Conservation (phyloP, 257 asterid genomes). For the Solanum ossicruentum region DNA sequence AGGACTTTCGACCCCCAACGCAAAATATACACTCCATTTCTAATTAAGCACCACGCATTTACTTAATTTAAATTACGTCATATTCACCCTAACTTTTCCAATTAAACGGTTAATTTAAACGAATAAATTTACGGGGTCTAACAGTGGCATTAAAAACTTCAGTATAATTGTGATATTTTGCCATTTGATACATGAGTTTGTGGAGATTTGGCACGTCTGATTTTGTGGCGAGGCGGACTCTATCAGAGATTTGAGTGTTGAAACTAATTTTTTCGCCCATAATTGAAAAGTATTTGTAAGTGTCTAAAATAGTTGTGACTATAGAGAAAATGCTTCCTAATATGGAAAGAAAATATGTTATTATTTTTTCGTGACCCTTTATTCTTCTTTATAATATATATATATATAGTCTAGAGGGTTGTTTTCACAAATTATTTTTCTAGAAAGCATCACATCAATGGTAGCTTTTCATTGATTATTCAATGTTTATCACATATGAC, state of each 20-base stretch:
- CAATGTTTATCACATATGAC: no score
- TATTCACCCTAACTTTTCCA: no score
- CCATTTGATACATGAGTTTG: slow-evolving; percentile 61
- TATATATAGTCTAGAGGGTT: not conserved
- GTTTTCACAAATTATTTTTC: not conserved
- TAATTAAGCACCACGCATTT: no score
- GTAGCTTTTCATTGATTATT: not conserved
- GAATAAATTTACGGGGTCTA: no score
- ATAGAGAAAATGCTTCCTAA: not conserved
- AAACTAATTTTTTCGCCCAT: not conserved
- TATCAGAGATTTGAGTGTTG: slow-evolving; percentile 14
- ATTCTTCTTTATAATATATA: not conserved
- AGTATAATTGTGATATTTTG: slow-evolving; percentile 40
- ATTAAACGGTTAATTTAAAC: no score
- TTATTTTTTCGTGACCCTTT: not conserved
- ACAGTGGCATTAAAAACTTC: slow-evolving; percentile 33
- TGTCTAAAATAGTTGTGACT: not conserved
- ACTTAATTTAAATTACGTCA: no score
- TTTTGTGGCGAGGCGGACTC: slow-evolving; percentile 41
- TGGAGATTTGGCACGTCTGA: slow-evolving; percentile 49
- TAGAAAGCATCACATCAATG: not conserved
- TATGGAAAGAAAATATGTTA: no score
- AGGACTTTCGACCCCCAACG: no score
- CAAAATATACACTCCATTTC: no score
- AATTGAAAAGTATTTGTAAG: not conserved